Evolutionary conservation across 108 stramenopile genomes (phyloP).

Genomic region (Pseudonitzschia pungens): DNA sequence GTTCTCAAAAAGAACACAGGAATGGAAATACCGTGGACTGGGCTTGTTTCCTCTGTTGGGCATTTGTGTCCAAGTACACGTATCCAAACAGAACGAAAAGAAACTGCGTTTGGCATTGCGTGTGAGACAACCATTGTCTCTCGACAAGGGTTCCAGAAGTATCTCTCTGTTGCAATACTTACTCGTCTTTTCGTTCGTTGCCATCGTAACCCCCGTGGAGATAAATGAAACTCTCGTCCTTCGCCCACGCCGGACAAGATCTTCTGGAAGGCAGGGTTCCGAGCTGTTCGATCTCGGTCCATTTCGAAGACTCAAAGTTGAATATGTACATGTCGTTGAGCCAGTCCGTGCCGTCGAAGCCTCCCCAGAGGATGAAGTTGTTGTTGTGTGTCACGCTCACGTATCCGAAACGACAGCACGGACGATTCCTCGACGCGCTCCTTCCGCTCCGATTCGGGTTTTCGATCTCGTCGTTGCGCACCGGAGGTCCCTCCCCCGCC

Average conservation of each 20-base stretch:
- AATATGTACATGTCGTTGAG: constrained; percentile 88
- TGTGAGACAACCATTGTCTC: too few species aligned
- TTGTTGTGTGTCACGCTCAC: constrained; percentile 87
- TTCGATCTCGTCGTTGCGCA: neutral
- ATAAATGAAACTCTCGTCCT: constrained; percentile 84
- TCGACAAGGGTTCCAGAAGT: too few species aligned
- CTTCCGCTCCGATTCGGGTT: neutral
- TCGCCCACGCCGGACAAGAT: constrained; percentile 89
- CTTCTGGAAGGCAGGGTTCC: constrained; percentile 67
- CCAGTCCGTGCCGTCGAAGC: constrained; percentile 87
- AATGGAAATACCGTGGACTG: constrained; percentile 91
- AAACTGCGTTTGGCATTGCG: constrained; percentile 50
- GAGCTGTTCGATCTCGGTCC: constrained; percentile 64
- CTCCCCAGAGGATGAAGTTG: constrained; percentile 90
- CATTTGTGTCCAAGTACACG: constrained; percentile 88
- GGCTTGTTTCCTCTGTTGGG: constrained; percentile 79
- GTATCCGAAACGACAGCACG: constrained; percentile 89
- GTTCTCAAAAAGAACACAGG: constrained; percentile 87
- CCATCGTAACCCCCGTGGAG: constrained; percentile 65
- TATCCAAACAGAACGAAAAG: constrained; percentile 83
- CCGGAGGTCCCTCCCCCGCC: neutral
- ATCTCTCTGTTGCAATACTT: too few species aligned
- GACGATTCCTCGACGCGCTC: constrained; percentile 34
- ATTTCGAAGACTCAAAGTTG: constrained; percentile 67
- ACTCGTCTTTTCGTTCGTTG: constrained; percentile 6